Evolutionary conservation across 2,329 filamentous ascomycete genomes (phyloP).

Genomic region (Microdochium bolleyi): DNA sequence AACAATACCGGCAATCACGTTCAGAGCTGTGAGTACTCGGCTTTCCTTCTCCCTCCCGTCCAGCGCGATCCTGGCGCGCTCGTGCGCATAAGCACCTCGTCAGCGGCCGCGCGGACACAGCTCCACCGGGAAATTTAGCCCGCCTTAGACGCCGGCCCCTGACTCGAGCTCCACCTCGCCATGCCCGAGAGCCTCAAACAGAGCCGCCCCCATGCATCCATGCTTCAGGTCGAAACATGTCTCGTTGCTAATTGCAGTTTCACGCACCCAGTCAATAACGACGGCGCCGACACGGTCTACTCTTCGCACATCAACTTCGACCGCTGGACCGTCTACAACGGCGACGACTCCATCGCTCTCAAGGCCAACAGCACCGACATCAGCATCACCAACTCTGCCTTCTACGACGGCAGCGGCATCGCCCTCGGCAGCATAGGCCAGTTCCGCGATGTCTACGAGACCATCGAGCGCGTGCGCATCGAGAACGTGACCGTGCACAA

Average conservation of each 20-base stretch:
- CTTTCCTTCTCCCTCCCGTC: neutral
- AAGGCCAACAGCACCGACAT: constrained; percentile 17
- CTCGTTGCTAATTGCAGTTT: neutral
- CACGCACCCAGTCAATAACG: constrained; percentile 16
- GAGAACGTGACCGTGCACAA: constrained; percentile 28
- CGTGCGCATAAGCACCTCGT: too few species aligned
- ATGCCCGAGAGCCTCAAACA: too few species aligned
- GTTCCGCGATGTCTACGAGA: constrained; percentile 31
- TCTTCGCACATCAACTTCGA: constrained; percentile 15
- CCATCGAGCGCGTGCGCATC: constrained; percentile 29
- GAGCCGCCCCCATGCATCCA: too few species aligned
- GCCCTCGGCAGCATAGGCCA: constrained; percentile 41
- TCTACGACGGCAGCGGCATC: constrained; percentile 32
- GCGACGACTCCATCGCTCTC: constrained; percentile 13
- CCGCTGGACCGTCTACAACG: constrained; percentile 17
- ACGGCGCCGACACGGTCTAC: constrained; percentile 19
- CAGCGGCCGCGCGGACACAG: neutral
- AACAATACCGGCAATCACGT: constrained; percentile 29
- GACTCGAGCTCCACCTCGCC: too few species aligned
- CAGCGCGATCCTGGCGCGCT: too few species aligned
- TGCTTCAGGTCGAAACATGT: too few species aligned
- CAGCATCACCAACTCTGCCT: constrained; percentile 26
- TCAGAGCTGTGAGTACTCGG: constrained; percentile 9
- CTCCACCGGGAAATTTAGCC: too few species aligned
- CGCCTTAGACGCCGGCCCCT: too few species aligned